phyloP scores from a whole-genome alignment of 768 basidiomycete species.

The Coprinopsis sp. region DNA sequence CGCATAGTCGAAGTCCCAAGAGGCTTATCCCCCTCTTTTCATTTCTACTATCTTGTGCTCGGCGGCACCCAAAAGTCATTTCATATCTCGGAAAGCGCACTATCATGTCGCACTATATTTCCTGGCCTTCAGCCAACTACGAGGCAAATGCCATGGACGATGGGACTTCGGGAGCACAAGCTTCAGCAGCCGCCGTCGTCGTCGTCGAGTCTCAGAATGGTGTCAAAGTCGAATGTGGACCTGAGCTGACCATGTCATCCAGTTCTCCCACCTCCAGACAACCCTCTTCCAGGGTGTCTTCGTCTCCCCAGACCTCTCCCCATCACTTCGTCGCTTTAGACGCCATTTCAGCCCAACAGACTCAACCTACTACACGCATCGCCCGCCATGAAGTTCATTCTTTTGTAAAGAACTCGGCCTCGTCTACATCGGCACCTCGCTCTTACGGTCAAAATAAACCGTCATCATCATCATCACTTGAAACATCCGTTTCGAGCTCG shows the following conservation, averaged over 20 bases:
- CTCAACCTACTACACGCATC: constrained; percentile 24
- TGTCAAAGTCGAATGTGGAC: too few species aligned
- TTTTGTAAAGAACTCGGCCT: constrained; percentile 46
- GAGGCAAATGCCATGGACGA: too few species aligned
- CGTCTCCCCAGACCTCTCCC: constrained; percentile 24
- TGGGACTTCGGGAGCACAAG: too few species aligned
- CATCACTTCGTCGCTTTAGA: constrained; percentile 26
- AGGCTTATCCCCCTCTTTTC: too few species aligned
- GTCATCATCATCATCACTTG: constrained; percentile 38
- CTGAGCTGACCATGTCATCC: constrained; percentile 47
- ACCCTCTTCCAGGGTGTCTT: constrained; percentile 40
- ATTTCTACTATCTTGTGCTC: too few species aligned
- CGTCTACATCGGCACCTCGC: constrained; percentile 34
- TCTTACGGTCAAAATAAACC: constrained; percentile 29
- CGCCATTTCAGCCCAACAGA: constrained; percentile 50
- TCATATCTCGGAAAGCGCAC: too few species aligned
- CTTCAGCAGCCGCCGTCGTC: too few species aligned
- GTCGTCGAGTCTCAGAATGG: too few species aligned
- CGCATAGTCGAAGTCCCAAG: too few species aligned
- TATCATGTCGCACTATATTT: too few species aligned
- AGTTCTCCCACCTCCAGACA: constrained; percentile 54
- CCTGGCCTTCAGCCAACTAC: too few species aligned
- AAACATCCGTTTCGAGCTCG: constrained; percentile 55
- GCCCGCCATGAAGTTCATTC: constrained; percentile 43
- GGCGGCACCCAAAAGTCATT: too few species aligned